Percentiles rank a stretch among this genome's conserved stretches.
These are phyloP conservation scores for Coemansia sp. DNA, from an alignment of 192 early-diverging fungal species.

Conservation along the genomic window DNA sequence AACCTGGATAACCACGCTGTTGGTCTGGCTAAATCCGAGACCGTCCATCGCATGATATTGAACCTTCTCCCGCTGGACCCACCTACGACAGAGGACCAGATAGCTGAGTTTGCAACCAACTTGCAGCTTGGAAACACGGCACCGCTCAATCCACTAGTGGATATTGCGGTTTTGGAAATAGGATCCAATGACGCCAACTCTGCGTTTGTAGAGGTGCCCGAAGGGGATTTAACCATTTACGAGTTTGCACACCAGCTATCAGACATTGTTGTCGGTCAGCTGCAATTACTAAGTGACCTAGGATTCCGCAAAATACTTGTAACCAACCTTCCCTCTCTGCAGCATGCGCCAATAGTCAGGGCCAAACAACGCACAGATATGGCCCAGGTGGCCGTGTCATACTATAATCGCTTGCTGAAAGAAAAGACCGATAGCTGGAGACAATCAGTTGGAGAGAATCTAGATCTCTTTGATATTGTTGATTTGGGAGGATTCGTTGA, in stretches of 20 bases:
- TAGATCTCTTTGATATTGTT: conserved; percentile 23
- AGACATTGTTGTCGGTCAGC: conserved; percentile 23
- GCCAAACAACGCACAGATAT: conserved; percentile 10
- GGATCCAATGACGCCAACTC: conserved; percentile 34
- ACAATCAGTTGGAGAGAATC: neutral
- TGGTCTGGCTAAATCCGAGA: conserved; percentile 22
- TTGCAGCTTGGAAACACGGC: neutral
- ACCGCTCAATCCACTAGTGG: conserved; percentile 4
- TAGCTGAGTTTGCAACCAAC: conserved; percentile 11
- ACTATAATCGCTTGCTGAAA: conserved; percentile 27
- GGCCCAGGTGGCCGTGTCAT: conserved; percentile 15
- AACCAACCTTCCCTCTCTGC: conserved; percentile 29
- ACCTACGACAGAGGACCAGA: conserved; percentile 32
- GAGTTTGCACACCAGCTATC: conserved; percentile 29
- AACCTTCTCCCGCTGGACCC: conserved; percentile 24
- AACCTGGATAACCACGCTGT: conserved; percentile 26
- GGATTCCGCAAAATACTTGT: conserved; percentile 35
- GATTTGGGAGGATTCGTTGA: conserved; percentile 25
- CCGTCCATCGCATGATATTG: conserved; percentile 10
- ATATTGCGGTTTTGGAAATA: conserved; percentile 33
- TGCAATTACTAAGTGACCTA: conserved; percentile 18
- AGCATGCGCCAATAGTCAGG: conserved; percentile 33
- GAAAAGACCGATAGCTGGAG: conserved; percentile 19
- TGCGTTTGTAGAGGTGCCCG: conserved; percentile 19
- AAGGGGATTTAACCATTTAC: conserved; percentile 12